Conservation (phyloP, 805 yeast species). For the Candida sakaeoensis region DNA sequence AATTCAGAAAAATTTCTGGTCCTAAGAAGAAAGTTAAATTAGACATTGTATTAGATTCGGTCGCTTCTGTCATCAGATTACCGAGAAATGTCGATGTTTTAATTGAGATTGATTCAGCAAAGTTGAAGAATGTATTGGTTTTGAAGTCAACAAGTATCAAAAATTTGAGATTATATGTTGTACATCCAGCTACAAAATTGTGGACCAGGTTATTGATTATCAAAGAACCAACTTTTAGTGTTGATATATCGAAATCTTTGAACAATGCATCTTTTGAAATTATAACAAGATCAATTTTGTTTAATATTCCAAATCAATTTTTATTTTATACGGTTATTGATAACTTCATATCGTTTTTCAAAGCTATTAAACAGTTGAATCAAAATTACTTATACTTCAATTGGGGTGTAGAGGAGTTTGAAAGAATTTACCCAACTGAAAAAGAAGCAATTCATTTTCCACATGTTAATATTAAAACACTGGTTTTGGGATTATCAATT, state of each 20-base stretch:
- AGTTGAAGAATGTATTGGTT: conserved; percentile 20
- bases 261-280: conserved; percentile 19
- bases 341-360: conserved; percentile 62
- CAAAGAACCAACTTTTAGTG: conserved; percentile 17
- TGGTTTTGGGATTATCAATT: conserved; percentile 56
- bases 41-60: conserved; percentile 27
- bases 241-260: conserved; percentile 12
- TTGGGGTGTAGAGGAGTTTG: conserved; percentile 23
- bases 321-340: conserved; percentile 78
- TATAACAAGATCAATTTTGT: conserved; percentile 37
- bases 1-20: conserved; percentile 19
- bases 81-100: conserved; percentile 47
- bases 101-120: conserved; percentile 40
- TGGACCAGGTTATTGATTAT: conserved; percentile 39
- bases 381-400: conserved; percentile 41
- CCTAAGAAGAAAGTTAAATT: conserved; percentile 21
- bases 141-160: conserved; percentile 29
- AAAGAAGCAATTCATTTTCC: conserved; percentile 51
- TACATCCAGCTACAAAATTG: conserved; percentile 45
- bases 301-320: conserved; percentile 69
- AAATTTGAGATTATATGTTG: conserved; percentile 43
- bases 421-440: conserved; percentile 30
- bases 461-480: conserved; percentile 50
- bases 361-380: conserved; percentile 59
- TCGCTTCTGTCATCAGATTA: conserved; percentile 39